A percentile compares a stretch with the other conserved stretches of the same genome.
phyloP scores from a whole-genome alignment of 2,329 filamentous ascomycete genomes.

The Leptographium flavum region DNA sequence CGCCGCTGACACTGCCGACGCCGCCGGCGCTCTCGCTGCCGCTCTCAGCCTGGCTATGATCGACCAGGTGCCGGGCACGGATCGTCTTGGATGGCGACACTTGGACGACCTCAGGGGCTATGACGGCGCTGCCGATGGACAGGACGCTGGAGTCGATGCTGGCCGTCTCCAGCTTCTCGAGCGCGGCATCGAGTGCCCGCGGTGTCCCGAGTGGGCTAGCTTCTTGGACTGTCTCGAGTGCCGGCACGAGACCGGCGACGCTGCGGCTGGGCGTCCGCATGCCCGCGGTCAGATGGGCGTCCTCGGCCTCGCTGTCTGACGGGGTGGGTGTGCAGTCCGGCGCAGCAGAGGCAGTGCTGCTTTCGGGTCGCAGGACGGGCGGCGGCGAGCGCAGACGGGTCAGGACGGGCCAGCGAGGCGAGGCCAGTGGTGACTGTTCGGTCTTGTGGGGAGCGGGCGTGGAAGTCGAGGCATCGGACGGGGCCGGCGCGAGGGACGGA shows the following conservation, averaged over 20 bases:
- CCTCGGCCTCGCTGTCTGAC: constrained; percentile 36
- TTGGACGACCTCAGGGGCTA: constrained; percentile 25
- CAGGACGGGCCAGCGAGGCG: constrained; percentile 62
- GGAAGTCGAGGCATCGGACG: constrained; percentile 41
- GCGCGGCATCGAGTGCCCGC: constrained; percentile 26
- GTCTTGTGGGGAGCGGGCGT: constrained; percentile 52
- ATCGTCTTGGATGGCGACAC: constrained; percentile 25
- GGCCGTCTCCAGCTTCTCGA: constrained; percentile 35
- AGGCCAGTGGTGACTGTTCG: constrained; percentile 37
- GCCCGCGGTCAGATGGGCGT: constrained; percentile 31
- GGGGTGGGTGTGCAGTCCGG: not conserved
- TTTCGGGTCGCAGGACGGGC: constrained; percentile 34
- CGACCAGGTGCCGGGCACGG: constrained; percentile 37
- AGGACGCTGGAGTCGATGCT: constrained; percentile 25
- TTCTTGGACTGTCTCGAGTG: constrained; percentile 84
- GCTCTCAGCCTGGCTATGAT: constrained; percentile 32
- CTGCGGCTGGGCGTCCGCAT: constrained; percentile 46
- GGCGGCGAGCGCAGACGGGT: constrained; percentile 67
- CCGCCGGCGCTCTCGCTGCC: constrained; percentile 46
- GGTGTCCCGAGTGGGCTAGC: constrained; percentile 66
- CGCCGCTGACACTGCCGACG: constrained; percentile 43
- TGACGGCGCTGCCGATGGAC: too few species aligned
- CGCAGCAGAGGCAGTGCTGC: constrained; percentile 16
- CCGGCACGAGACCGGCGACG: constrained; percentile 43
- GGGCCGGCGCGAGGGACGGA: constrained; percentile 47